Evolutionary conservation across 108 stramenopile genomes (phyloP).

Genomic region (Nannochloropsis salina): DNA sequence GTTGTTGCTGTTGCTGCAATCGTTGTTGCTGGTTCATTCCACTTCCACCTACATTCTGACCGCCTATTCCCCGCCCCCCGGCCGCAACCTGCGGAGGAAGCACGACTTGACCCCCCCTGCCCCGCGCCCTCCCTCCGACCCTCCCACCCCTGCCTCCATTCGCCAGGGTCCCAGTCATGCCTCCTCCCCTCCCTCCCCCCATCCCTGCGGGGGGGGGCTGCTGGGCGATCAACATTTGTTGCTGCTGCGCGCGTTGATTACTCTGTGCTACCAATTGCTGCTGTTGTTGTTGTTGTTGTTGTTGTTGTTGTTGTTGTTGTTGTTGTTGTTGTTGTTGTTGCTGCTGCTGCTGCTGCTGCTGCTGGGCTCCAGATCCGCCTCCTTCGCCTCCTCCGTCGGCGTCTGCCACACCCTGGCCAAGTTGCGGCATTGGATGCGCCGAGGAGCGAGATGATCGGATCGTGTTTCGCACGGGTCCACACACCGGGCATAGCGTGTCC

Average conservation of each 20-base stretch:
- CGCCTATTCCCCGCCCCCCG: neutral
- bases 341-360: constrained; percentile 20
- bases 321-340: constrained; percentile 23
- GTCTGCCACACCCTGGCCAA: neutral
- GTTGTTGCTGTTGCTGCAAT: constrained; percentile 37
- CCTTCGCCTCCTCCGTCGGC: neutral
- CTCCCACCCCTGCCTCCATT: neutral
- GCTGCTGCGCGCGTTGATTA: neutral
- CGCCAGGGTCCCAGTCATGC: neutral
- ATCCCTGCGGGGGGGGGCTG: neutral
- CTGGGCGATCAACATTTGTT: neutral
- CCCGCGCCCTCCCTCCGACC: neutral
- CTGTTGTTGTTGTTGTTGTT: constrained; percentile 18
- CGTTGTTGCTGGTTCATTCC: constrained; percentile 23
- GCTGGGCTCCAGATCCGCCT: neutral
- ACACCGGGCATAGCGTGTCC: constrained; percentile 79
- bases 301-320: constrained; percentile 20
- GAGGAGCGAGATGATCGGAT: constrained; percentile 50
- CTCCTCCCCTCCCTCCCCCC: neutral
- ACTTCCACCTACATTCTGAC: neutral
- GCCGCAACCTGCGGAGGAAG: constrained; percentile 20
- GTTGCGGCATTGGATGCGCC: neutral
- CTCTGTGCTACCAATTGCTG: neutral
- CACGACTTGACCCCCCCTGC: neutral
- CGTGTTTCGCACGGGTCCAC: constrained; percentile 91